Evolutionary conservation across 2,329 filamentous ascomycete species (phyloP), one percentile per base, ranked within the genome.

Genomic region (Purpureocillium takamizusanense): DNA sequence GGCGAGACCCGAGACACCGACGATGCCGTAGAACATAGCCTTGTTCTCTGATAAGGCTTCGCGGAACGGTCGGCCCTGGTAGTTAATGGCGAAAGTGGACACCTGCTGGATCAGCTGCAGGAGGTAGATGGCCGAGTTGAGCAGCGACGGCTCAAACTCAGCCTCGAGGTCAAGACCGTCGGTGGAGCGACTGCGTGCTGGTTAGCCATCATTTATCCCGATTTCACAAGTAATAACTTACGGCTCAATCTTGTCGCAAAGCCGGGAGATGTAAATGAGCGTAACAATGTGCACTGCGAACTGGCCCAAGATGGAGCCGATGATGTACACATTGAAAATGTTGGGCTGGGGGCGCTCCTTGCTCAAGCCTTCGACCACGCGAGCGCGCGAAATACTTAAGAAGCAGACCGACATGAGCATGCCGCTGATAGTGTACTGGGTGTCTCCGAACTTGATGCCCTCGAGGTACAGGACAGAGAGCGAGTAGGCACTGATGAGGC

Each of bases 361-460:
- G 46, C 90, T 95, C 17, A 98, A 72, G 28, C 85, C 83, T 66
- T 98, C 92, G 37, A 98, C 92, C 23, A 92, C 86, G 69, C 88
- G 92, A 30, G 92, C 92, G 43, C 92, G 83, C n/a, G 92, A 97
- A 54, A 98, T 95, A 44, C 89, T 95, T 53, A 98, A 69, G 75
- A 98, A 98, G 67, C 92, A 98, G 36, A 98, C 92, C 53, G 89
- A 95, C 92, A 98, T 97, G 61, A 98, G 81, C 86, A 98, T 97
- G 51, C 92, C 92, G 51, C 88, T 95, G 54, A 98, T 97, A 13
- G 92, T 98, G 49, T 97, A 92, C 65, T 98, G 92, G 4, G 89
- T 88, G 58, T 98, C 92, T 40, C 92, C 89, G 57, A 98, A 98
- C 69, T 98, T 98, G 73, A 98, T 98, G 46, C 92, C 92, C 54